Evolutionary conservation across 2,329 filamentous ascomycete genomes (phyloP).

Genomic region (Aureobasidium sp.): DNA sequence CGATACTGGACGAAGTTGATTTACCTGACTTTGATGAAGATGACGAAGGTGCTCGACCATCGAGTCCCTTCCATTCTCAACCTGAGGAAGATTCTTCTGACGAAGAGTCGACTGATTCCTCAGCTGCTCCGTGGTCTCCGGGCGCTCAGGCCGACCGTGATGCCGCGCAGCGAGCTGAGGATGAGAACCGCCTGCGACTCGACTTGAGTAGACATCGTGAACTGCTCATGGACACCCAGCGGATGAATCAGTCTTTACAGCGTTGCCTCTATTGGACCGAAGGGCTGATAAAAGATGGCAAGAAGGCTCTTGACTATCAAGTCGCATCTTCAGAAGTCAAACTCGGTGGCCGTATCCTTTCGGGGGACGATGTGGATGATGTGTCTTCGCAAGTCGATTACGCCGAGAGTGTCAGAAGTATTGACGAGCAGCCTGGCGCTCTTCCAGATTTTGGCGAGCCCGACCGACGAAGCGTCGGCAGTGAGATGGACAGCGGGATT

Average conservation of each 20-base stretch:
- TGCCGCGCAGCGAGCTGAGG: slow-evolving; percentile 56
- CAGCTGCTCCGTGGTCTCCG: slow-evolving; percentile 23
- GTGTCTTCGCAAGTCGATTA: slow-evolving; percentile 20
- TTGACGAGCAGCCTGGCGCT: slow-evolving; percentile 18
- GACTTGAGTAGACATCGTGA: slow-evolving; percentile 87
- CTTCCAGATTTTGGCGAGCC: slow-evolving; percentile 19
- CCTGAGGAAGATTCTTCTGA: slow-evolving; percentile 21
- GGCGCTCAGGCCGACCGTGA: slow-evolving; percentile 36
- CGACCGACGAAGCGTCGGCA: slow-evolving; percentile 16
- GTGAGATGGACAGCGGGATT: slow-evolving; percentile 29
- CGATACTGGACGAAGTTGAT: slow-evolving; percentile 25
- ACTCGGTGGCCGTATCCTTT: slow-evolving; percentile 72
- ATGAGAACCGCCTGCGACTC: slow-evolving; percentile 75
- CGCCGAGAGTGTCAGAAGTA: slow-evolving; percentile 22
- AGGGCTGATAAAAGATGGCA: slow-evolving; percentile 79
- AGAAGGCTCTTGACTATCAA: slow-evolving; percentile 76
- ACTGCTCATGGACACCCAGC: slow-evolving; percentile 80
- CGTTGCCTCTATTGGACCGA: slow-evolving; percentile 86
- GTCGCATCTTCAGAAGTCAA: slow-evolving; percentile 73
- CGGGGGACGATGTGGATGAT: slow-evolving; percentile 52
- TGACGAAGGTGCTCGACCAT: slow-evolving; percentile 25
- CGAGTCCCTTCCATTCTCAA: slow-evolving; percentile 18
- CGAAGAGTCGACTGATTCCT: slow-evolving; percentile 30
- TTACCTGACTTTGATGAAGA: slow-evolving; percentile 30
- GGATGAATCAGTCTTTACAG: slow-evolving; percentile 90